Conservation (phyloP, 192 early-diverging fungal species). For the Podila verticillata region DNA sequence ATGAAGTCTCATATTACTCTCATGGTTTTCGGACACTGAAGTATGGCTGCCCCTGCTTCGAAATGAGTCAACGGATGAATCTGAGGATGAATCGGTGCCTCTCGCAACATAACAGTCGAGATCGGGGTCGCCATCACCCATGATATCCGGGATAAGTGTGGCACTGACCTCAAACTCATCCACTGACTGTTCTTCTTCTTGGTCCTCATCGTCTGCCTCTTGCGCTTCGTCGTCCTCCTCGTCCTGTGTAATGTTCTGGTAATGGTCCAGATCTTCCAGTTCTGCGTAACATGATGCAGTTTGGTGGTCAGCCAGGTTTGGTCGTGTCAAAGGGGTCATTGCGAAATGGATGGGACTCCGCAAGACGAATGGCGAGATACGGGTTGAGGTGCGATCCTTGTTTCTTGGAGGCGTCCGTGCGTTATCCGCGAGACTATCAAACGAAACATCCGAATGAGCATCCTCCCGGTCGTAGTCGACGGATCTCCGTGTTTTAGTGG, state of each 20-base stretch:
- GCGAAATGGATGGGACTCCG: slow-evolving; percentile 11
- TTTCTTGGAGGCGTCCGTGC: neutral
- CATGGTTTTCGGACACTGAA: too few species aligned
- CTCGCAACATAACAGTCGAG: neutral
- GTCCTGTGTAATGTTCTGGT: neutral
- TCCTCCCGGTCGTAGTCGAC: too few species aligned
- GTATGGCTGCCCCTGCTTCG: too few species aligned
- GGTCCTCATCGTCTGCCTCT: neutral
- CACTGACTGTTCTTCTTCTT: neutral
- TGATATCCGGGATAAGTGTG: too few species aligned
- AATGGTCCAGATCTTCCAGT: neutral
- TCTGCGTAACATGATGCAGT: neutral
- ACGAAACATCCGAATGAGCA: too few species aligned
- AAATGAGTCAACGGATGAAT: too few species aligned
- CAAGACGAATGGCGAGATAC: slow-evolving; percentile 1
- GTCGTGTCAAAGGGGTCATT: slow-evolving; percentile 14
- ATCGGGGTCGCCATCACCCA: neutral
- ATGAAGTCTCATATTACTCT: too few species aligned
- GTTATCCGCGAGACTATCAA: neutral
- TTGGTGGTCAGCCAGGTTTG: neutral
- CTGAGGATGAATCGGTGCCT: neutral
- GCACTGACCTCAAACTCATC: neutral
- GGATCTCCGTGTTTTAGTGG: too few species aligned
- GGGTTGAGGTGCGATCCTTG: neutral
- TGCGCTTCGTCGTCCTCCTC: neutral